phyloP scores from a whole-genome alignment of 2,329 filamentous ascomycete genomes.

The Fusarium chaquense region DNA sequence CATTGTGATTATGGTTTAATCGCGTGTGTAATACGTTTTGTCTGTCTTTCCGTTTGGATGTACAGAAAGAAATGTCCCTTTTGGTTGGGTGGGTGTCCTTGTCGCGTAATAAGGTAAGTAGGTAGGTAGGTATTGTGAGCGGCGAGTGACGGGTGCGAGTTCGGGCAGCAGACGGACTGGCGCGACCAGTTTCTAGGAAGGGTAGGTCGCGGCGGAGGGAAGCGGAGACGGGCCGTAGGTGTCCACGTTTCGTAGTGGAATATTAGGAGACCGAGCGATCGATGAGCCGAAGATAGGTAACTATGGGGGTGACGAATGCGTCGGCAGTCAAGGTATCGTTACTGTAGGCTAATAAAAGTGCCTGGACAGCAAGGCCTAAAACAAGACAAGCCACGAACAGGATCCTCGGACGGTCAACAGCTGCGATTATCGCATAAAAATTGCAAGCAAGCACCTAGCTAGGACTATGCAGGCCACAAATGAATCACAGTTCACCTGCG shows the following conservation, averaged over 20 bases:
- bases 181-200: slow-evolving; percentile 41
- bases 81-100: slow-evolving; percentile 44
- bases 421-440: slow-evolving; percentile 50
- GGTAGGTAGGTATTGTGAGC: slow-evolving; percentile 32
- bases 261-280: slow-evolving; percentile 28
- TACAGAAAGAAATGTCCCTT: slow-evolving; percentile 44
- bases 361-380: slow-evolving; percentile 31
- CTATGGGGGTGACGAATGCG: slow-evolving; percentile 42
- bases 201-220: slow-evolving; percentile 42
- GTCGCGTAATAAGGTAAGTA: slow-evolving; percentile 42
- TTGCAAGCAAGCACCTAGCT: slow-evolving; percentile 44
- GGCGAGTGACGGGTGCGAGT: slow-evolving; percentile 45
- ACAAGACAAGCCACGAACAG: slow-evolving; percentile 45
- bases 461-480: slow-evolving; percentile 31
- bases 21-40: slow-evolving; percentile 35
- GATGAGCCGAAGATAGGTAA: slow-evolving; percentile 37
- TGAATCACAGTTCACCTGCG: slow-evolving; percentile 39
- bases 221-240: slow-evolving; percentile 47
- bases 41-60: slow-evolving; percentile 14
- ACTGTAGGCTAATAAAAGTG: slow-evolving; percentile 7
- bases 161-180: slow-evolving; percentile 33
- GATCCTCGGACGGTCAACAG: slow-evolving; percentile 49
- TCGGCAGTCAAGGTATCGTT: background rate
- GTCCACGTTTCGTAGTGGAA: slow-evolving; percentile 44
- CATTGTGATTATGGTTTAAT: slow-evolving; percentile 44